phyloP scores from a whole-genome alignment of 495 filamentous ascomycete genomes.

The Penicillium cinerascens region DNA sequence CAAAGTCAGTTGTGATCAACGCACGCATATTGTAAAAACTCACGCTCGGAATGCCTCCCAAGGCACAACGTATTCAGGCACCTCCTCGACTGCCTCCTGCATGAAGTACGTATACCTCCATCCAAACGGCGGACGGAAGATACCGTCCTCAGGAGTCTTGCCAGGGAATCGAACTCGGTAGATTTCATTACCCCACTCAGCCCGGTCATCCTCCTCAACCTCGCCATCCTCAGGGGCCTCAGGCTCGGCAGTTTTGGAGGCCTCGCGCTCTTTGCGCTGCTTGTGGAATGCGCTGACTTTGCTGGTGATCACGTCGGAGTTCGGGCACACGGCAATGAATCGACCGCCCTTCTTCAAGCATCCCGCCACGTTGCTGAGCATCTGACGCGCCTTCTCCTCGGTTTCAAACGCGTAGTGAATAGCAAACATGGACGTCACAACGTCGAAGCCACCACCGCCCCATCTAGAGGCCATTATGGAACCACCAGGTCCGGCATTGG shows the following conservation, averaged over 20 bases:
- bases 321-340: constrained; percentile 90
- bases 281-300: constrained; percentile 63
- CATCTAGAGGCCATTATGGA: constrained; percentile 53
- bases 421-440: constrained; percentile 98
- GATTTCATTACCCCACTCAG: constrained; percentile 89
- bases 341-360: constrained; percentile 88
- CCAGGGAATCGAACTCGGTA: constrained; percentile 87
- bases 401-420: constrained; percentile 98
- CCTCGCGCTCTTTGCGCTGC: constrained; percentile 47
- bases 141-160: constrained; percentile 64
- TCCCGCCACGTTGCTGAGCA: constrained; percentile 90
- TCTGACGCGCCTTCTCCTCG: constrained; percentile 80
- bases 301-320: constrained; percentile 78
- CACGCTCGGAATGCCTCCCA: constrained; percentile 93
- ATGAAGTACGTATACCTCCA: constrained; percentile 98
- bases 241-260: constrained; percentile 26
- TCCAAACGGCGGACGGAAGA: constrained; percentile 91
- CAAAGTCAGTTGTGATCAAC: constrained; percentile 17
- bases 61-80: constrained; percentile 96
- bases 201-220: constrained; percentile 45
- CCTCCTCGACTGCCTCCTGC: constrained; percentile 90
- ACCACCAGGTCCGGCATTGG: constrained; percentile 57
- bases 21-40: constrained; percentile 13
- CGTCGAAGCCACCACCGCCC: constrained; percentile 79
- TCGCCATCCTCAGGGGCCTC: constrained; percentile 47